Conservation (phyloP, 2,329 filamentous ascomycete species). For the Sclerotinia spermophila region DNA sequence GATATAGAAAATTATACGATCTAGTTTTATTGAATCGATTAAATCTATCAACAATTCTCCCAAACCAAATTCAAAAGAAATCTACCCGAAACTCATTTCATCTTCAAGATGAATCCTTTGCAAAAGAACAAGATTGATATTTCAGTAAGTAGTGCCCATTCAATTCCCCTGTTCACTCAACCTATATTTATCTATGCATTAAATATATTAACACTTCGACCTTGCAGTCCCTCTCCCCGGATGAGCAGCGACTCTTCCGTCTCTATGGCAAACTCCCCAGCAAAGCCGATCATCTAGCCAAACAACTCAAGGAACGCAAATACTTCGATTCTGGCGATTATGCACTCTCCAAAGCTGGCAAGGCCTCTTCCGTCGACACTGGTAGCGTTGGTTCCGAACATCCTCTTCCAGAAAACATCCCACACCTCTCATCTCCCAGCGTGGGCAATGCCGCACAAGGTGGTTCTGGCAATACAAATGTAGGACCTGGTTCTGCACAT, state of each 20-base stretch:
- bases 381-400: slow-evolving; percentile 93
- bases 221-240: slow-evolving; percentile 76
- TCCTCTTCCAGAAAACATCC: slow-evolving; percentile 91
- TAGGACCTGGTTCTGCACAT: slow-evolving; percentile 21
- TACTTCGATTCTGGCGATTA: slow-evolving; percentile 98
- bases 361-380: slow-evolving; percentile 89
- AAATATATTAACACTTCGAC: slow-evolving; percentile 4
- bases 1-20: neutral
- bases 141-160: slow-evolving; percentile 60
- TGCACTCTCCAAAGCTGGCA: slow-evolving; percentile 94
- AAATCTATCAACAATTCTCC: neutral
- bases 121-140: slow-evolving; percentile 99
- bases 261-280: slow-evolving; percentile 97
- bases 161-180: neutral
- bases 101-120: slow-evolving; percentile 78
- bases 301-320: slow-evolving; percentile 98
- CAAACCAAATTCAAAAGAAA: neutral
- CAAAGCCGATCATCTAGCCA: slow-evolving; percentile 93
- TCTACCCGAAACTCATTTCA: slow-evolving; percentile 1
- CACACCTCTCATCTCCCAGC: slow-evolving; percentile 71
- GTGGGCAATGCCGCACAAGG: slow-evolving; percentile 40
- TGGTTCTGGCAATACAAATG: slow-evolving; percentile 43
- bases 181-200: neutral
- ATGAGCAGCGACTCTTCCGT: slow-evolving; percentile 94
- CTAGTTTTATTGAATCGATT: neutral